A percentile compares a stretch with the other conserved stretches of the same genome.
Evolutionary conservation across 495 filamentous ascomycete genomes (phyloP).

Genomic region (Podospora anserina): DNA sequence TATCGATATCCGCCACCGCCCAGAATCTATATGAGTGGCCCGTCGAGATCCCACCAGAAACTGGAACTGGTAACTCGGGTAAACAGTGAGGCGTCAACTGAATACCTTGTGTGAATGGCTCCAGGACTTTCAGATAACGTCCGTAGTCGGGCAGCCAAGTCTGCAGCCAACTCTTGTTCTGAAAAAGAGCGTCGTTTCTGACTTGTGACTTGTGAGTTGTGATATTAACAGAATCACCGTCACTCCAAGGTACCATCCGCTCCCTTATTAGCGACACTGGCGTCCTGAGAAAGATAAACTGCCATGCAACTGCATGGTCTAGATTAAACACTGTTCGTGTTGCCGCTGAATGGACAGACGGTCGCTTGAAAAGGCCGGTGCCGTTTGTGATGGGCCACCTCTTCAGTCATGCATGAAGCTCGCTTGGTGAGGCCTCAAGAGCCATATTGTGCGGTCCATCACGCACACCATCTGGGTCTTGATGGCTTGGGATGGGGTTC

Average conservation of each 20-base stretch:
- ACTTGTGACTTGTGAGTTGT: constrained; percentile 30
- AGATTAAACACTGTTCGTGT: constrained; percentile 13
- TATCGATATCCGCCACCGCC: constrained; percentile 3
- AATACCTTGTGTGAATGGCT: not conserved
- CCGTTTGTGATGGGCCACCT: constrained; percentile 10
- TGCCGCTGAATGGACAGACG: constrained; percentile 8
- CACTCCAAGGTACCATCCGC: constrained; percentile 4
- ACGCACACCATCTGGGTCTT: not conserved
- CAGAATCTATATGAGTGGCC: constrained; percentile 4
- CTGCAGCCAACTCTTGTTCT: not conserved
- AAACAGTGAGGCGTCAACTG: not conserved
- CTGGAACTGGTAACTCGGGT: not conserved
- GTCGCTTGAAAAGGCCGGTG: constrained; percentile 12
- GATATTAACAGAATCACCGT: constrained; percentile 26
- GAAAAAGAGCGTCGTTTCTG: constrained; percentile 13
- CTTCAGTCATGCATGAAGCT: constrained; percentile 11
- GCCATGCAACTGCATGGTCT: constrained; percentile 16
- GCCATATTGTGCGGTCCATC: constrained; percentile 7
- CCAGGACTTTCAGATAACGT: not conserved
- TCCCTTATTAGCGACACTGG: constrained; percentile 8
- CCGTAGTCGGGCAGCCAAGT: not conserved
- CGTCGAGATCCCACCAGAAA: constrained; percentile 5
- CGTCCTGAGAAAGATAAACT: constrained; percentile 15
- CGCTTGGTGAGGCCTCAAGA: constrained; percentile 15
- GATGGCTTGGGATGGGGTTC: constrained; percentile 8